Conservation (phyloP, 179 eudicot genomes). For the Dionaea muscipula region DNA sequence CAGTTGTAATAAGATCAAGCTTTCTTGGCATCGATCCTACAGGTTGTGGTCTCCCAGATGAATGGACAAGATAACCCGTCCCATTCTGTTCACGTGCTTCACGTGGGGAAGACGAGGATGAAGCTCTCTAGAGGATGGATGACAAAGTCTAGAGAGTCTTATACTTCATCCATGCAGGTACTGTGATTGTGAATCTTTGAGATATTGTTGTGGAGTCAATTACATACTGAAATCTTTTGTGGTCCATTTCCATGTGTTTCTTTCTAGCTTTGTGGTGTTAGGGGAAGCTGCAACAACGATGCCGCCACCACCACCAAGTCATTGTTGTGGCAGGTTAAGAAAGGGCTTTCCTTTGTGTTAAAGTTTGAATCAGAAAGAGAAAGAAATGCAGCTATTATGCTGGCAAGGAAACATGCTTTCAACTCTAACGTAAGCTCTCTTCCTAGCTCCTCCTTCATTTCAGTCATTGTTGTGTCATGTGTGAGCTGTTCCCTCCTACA, state of each 20-base stretch:
- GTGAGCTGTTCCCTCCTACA: too few species aligned
- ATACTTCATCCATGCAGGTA: slow-evolving; percentile 89
- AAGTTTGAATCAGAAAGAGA: slow-evolving; percentile 50
- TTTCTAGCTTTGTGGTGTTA: slow-evolving; percentile 42
- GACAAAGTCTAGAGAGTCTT: slow-evolving; percentile 68
- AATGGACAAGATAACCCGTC: slow-evolving; percentile 71
- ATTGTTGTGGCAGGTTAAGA: slow-evolving; percentile 44
- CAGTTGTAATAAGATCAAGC: too few species aligned
- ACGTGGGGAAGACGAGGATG: slow-evolving; percentile 69
- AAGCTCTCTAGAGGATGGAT: slow-evolving; percentile 88
- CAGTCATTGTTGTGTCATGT: too few species aligned
- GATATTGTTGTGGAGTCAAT: too few species aligned
- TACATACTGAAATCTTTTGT: too few species aligned
- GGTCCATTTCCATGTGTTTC: neutral
- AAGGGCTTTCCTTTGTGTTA: slow-evolving; percentile 35
- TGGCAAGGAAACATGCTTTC: slow-evolving; percentile 46
- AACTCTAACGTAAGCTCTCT: slow-evolving; percentile 34
- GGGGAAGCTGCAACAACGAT: slow-evolving; percentile 51
- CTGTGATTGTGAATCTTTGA: too few species aligned
- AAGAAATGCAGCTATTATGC: slow-evolving; percentile 44
- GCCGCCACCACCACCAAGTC: slow-evolving; percentile 59
- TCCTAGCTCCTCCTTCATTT: too few species aligned
- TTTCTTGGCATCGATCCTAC: slow-evolving; percentile 13
- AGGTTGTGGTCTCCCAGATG: slow-evolving; percentile 89
- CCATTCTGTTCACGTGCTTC: slow-evolving; percentile 58